Base-by-base conservation (phyloP, 805 yeast species). In the Sugiyamaella lignohabitans region DNA sequence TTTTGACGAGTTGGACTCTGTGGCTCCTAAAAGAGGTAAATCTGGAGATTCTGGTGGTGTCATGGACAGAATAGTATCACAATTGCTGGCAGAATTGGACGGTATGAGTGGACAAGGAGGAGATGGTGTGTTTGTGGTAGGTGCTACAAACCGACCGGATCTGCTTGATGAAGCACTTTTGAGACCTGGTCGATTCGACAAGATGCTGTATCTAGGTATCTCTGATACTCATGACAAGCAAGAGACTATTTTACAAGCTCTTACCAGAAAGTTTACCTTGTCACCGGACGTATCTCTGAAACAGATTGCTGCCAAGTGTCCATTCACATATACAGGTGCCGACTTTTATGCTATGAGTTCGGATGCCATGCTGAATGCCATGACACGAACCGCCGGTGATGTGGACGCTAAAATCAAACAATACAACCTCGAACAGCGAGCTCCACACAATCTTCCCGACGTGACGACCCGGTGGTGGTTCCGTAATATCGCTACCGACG, bases 31-130 rank as follows among this genome's bases (percentile, higher is more conserved):
- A 63, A 80, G 98, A 70, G 98, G 98, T 23, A 89, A 91, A 62
- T 97, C 93, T 61, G 98, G 98, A 20, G 98, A 93, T 65, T 88
- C 97, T 2, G 98, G 98, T 16, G 98, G 98, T 55, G 98, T 93
- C 2, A 93, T 93, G 98, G 98, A 93, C 62, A 77, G 98, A 64
- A 93, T 93, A 53, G 98, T 93, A 0, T 89, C 97, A 0, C 98
- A 93, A 64, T 69, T 93, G 35, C 71, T 93, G 44, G 96, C 98
- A 0, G 98, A 93, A 63, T 71, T 93, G 38, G 98, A 93, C 62
- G 98, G 98, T 21, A 91, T 91, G 97, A 82, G 94, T 58, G 62
- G 70, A 11, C 82, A 82, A 6, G 84, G 84, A 4, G 84, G 82
- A 3, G 88, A 83, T 48, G 98, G 97, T 4, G 96, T 93, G 0